Conservation (phyloP, 2,329 filamentous ascomycete species). For the Dactylellina parvicollis region DNA sequence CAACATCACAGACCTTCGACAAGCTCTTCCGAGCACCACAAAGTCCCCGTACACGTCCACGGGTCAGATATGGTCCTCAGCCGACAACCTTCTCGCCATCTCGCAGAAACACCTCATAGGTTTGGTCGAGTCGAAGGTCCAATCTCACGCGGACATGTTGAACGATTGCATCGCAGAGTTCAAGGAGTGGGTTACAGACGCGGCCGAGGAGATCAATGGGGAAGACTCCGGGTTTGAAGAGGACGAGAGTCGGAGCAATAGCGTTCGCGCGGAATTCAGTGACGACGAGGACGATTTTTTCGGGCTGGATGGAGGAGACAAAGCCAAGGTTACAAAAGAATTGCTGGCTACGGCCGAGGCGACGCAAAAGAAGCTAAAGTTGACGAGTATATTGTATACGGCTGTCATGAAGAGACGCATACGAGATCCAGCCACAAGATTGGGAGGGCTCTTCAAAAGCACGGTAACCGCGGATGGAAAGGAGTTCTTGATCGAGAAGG, state of each 20-base stretch:
- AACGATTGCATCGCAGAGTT: slow-evolving; percentile 51
- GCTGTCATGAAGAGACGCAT: slow-evolving; percentile 48
- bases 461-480: slow-evolving; percentile 16
- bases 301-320: slow-evolving; percentile 18
- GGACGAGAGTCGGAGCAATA: slow-evolving; percentile 42
- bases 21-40: slow-evolving; percentile 7
- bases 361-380: slow-evolving; percentile 46
- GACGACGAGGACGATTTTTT: slow-evolving; percentile 39
- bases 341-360: slow-evolving; percentile 28
- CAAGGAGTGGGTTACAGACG: slow-evolving; percentile 48
- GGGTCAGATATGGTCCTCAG: slow-evolving; percentile 49
- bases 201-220: slow-evolving; percentile 34
- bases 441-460: slow-evolving; percentile 21
- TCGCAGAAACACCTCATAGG: slow-evolving; percentile 51
- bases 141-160: slow-evolving; percentile 48
- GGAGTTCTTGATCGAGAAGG: slow-evolving; percentile 38
- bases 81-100: slow-evolving; percentile 42
- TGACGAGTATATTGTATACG: slow-evolving; percentile 48
- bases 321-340: slow-evolving; percentile 45
- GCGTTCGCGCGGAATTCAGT: slow-evolving; percentile 8
- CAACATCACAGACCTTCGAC: slow-evolving; percentile 33
- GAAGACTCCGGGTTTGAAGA: slow-evolving; percentile 51
- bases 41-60: slow-evolving; percentile 51
- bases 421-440: slow-evolving; percentile 27
- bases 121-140: slow-evolving; percentile 34